Evolutionary conservation across 2,329 filamentous ascomycete species (phyloP).

Genomic region (Akanthomyces uredinophilus): DNA sequence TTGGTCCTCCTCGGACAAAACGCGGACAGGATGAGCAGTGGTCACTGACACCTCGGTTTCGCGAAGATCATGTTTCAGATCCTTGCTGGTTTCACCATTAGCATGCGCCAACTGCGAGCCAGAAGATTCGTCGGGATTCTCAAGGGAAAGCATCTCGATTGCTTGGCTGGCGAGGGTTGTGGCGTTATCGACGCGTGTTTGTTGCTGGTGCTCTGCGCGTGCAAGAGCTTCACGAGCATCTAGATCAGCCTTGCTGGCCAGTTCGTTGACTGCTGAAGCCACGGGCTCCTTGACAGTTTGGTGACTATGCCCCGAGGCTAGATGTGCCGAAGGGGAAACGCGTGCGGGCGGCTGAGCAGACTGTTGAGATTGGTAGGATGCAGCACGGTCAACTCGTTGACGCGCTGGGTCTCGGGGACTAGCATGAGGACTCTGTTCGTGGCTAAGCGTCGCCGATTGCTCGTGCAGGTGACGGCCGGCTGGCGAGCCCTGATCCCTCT

Average conservation of each 20-base stretch:
- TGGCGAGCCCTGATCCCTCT: conserved; percentile 42
- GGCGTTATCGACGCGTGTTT: conserved; percentile 43
- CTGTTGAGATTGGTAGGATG: conserved; percentile 24
- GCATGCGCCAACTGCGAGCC: conserved; percentile 41
- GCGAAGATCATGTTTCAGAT: conserved; percentile 34
- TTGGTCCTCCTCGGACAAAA: conserved; percentile 50
- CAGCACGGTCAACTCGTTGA: conserved; percentile 32
- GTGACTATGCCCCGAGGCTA: conserved; percentile 21
- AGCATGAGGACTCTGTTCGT: conserved; percentile 38
- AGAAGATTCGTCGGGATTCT: conserved; percentile 24
- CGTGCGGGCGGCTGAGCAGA: conserved; percentile 21
- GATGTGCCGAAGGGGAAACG: conserved; percentile 28
- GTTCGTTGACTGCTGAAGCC: conserved; percentile 60
- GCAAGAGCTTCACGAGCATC: conserved; percentile 62
- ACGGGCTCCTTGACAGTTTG: conserved; percentile 56
- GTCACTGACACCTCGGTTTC: conserved; percentile 28
- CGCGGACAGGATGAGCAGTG: conserved; percentile 42
- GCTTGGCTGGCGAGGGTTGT: conserved; percentile 22
- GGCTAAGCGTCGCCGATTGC: conserved; percentile 31
- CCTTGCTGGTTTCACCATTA: conserved; percentile 47
- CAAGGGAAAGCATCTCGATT: conserved; percentile 15
- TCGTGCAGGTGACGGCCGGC: conserved; percentile 34
- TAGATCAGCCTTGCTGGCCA: conserved; percentile 49
- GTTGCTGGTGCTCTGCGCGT: conserved; percentile 46
- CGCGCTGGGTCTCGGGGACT: conserved; percentile 41